These are phyloP conservation scores for Lactifluus hygrophoroides DNA, from an alignment of 768 basidiomycete species.

Conservation along the genomic window DNA sequence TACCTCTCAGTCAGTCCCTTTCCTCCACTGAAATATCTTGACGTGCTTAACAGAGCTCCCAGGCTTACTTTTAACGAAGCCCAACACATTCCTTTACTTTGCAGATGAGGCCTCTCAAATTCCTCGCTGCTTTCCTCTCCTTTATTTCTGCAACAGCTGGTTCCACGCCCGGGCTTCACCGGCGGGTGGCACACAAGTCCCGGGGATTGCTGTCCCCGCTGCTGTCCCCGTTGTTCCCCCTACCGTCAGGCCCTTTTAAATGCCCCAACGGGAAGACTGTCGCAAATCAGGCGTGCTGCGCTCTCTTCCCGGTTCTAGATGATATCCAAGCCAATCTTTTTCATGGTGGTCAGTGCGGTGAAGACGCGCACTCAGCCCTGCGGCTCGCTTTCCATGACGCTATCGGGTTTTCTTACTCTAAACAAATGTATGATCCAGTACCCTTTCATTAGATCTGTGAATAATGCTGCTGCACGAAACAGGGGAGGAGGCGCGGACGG, in stretches of 20 bases:
- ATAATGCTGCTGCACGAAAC: not conserved
- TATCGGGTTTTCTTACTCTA: constrained; percentile 14
- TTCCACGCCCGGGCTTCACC: not conserved
- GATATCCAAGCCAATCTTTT: constrained; percentile 28
- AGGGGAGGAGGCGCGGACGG: constrained; percentile 24
- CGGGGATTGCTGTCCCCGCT: no score
- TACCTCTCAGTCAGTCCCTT: no score
- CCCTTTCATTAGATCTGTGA: not conserved
- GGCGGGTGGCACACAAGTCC: not conserved
- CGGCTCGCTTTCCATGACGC: constrained; percentile 26
- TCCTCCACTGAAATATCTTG: no score
- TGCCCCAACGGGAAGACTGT: constrained; percentile 27
- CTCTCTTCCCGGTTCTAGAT: constrained; percentile 26
- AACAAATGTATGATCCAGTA: not conserved
- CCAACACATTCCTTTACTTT: not conserved
- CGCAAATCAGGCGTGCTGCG: constrained; percentile 27
- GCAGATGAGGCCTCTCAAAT: constrained; percentile 23
- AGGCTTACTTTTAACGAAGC: no score
- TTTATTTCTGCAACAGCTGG: constrained; percentile 18
- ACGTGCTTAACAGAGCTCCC: no score
- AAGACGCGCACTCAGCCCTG: constrained; percentile 27
- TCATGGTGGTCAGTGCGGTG: constrained; percentile 25
- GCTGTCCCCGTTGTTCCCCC: constrained; percentile 5
- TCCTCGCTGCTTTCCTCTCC: constrained; percentile 16
- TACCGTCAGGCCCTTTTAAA: constrained; percentile 18